Evolutionary conservation across 305 asterid species (phyloP).

Genomic region (Fraxinus sp.): DNA sequence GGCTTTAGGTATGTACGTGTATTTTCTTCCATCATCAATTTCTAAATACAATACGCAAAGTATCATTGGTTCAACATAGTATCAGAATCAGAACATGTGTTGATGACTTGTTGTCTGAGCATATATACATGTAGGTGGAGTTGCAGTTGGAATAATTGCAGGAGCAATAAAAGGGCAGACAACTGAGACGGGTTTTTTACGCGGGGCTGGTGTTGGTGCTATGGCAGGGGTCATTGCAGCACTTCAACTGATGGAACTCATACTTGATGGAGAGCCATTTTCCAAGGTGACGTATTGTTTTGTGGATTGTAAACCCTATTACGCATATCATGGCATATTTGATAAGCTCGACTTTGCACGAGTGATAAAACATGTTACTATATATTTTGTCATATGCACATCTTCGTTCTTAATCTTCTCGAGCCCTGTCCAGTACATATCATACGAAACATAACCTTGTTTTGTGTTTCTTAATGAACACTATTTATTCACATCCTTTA

Average conservation of each 20-base stretch:
- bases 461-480: background rate
- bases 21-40: background rate
- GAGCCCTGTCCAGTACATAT: background rate
- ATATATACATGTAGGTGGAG: conserved; percentile 61
- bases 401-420: background rate
- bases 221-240: conserved; percentile 83
- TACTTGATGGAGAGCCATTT: conserved; percentile 71
- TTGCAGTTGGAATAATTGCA: conserved; percentile 59
- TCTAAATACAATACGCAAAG: conserved; percentile 26
- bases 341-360: background rate
- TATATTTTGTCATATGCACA: background rate
- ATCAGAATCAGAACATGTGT: background rate
- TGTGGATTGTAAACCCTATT: background rate
- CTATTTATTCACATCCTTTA: background rate
- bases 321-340: background rate
- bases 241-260: conserved; percentile 71
- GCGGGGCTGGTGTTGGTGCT: conserved; percentile 88
- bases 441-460: background rate
- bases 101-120: background rate
- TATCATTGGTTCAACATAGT: background rate
- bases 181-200: conserved; percentile 78
- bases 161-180: conserved; percentile 95
- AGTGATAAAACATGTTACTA: background rate
- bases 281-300: conserved; percentile 56
- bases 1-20: conserved; percentile 47